These are phyloP conservation scores for Cryptosporidium meleagridis DNA, from an alignment of 169 alveolate species.

Conservation along the genomic window DNA sequence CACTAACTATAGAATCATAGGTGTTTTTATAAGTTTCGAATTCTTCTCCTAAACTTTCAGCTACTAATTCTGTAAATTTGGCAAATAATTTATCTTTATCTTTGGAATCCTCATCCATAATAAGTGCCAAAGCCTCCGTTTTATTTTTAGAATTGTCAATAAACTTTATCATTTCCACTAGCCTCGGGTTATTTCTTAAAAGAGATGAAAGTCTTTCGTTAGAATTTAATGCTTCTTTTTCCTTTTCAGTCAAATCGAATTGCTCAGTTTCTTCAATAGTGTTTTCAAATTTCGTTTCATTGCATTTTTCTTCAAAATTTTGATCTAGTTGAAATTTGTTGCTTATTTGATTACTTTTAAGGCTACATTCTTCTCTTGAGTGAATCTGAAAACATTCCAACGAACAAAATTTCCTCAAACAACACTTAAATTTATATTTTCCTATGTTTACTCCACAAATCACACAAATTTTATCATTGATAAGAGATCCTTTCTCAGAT, in stretches of 20 bases:
- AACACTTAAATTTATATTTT: slow-evolving; percentile 22
- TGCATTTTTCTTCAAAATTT: neutral
- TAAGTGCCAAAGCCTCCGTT: slow-evolving; percentile 17
- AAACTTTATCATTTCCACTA: slow-evolving; percentile 20
- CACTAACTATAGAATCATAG: neutral
- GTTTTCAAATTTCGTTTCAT: neutral
- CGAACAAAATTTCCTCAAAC: slow-evolving; percentile 13
- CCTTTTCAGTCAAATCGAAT: slow-evolving; percentile 27
- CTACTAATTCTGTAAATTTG: slow-evolving; percentile 4
- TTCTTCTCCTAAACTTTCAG: slow-evolving; percentile 22
- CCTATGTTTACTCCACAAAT: slow-evolving; percentile 6
- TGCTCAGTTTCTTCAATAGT: neutral
- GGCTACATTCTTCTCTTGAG: neutral
- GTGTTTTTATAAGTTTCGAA: neutral
- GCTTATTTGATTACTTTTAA: neutral
- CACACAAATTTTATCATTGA: neutral
- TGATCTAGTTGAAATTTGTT: neutral
- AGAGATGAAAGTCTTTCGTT: neutral
- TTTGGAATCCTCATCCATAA: slow-evolving; percentile 4
- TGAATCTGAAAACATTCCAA: neutral
- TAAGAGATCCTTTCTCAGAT: neutral
- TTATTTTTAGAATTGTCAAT: neutral
- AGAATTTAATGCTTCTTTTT: neutral
- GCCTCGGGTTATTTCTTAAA: neutral
- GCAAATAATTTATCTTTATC: neutral